Percentiles rank a stretch among this genome's conserved stretches.
phyloP scores from a whole-genome alignment of 257 asterid species.

The Parsonsia alboflavescens region DNA sequence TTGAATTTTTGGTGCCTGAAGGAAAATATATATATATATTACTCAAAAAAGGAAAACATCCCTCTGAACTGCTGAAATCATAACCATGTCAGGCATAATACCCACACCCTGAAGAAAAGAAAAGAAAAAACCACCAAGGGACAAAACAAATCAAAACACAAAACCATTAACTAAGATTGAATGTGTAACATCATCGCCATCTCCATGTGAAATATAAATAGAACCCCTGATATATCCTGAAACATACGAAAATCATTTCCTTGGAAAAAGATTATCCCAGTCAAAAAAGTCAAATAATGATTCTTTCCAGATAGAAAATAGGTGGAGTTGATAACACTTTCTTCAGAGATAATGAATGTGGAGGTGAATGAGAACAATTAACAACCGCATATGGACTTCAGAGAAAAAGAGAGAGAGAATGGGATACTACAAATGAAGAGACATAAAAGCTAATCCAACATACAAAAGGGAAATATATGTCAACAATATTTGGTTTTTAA shows the following conservation, averaged over 20 bases:
- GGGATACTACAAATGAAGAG: neutral
- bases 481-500: neutral
- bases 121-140: neutral
- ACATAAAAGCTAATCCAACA: neutral
- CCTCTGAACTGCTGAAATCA: neutral
- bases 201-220: neutral
- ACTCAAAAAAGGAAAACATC: conserved; percentile 1
- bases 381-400: too few species aligned
- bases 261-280: too few species aligned
- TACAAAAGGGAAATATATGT: neutral
- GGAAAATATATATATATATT: neutral
- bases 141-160: neutral
- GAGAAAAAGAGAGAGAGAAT: too few species aligned
- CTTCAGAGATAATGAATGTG: too few species aligned
- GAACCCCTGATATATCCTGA: neutral
- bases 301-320: too few species aligned
- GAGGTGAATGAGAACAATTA: too few species aligned
- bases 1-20: conserved; percentile 81
- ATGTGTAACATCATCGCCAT: too few species aligned
- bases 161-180: neutral
- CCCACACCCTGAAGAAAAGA: neutral
- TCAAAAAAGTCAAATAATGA: too few species aligned
- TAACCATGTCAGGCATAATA: neutral
- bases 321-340: too few species aligned
- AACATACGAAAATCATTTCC: neutral